Base-by-base conservation (phyloP, 345 rosid genomes). In the Acer negundo region DNA sequence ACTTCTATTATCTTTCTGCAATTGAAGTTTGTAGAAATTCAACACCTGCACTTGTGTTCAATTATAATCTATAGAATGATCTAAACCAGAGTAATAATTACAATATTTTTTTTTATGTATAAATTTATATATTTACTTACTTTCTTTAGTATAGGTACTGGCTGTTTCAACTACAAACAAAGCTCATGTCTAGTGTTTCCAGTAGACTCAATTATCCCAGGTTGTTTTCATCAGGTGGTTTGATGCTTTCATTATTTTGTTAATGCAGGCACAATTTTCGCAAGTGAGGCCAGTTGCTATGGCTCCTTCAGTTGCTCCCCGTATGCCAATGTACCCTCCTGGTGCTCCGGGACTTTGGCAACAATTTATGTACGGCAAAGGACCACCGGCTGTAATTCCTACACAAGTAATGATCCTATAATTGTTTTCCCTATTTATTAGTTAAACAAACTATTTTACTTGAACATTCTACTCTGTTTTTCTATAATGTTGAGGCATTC, bases 351-450 rank as follows among this genome's bases (percentile, higher is more conserved):
- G 92, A n/a, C 70, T 88, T 69, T 92, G 96, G 75, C 96, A 87
- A 59, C 97, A 92, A 46, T 86, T 90, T 76, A 84, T 92, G 62
- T 92, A 87, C 77, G 93, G 94, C 61, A 94, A 92, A 83, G 91
- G 77, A 58, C 94, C 94, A 26, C 94, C 93, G 62, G 84, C 93
- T 69, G 79, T 92, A n/a, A 85, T 90, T 20, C 94, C 90, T 73
- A 89, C 87, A 2, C 95, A 91, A 75, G 91, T 87, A 75, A 79
- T 46, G 3, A 42, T 19, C 65, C 6, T 12, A 51, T 3, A 38
- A 47, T 8, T 12, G 6, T 8, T 26, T 70, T 26, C 6, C 46
- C 49, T 4, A 49, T 67, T 24, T 26, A 13, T 19, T 47, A n/a
- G 10, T 35, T 35, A 35, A 5, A 35, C 38, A 35, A 35, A 35